Evolutionary conservation across 23 red algal genomes (phyloP).

Genomic region (Agarophyton chilense): DNA sequence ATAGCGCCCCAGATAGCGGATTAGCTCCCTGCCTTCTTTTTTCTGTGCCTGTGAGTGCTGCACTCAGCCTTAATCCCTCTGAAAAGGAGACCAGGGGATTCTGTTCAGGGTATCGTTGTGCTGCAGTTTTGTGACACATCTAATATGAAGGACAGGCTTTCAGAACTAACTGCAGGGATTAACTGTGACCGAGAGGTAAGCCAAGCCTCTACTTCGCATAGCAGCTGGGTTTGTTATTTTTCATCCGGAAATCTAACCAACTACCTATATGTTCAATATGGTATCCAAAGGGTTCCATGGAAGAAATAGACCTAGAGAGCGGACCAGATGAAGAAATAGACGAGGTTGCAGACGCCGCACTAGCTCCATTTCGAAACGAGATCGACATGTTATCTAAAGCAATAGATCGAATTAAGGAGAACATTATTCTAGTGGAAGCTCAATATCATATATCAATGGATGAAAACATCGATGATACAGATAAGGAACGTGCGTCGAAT

Average conservation of each 20-base stretch:
- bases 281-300: neutral
- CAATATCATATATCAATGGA: conserved; percentile 49
- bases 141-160: conserved; percentile 66
- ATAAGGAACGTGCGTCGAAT: neutral
- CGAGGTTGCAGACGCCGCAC: neutral
- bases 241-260: neutral
- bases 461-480: neutral
- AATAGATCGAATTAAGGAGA: conserved; percentile 47
- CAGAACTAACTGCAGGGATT: conserved; percentile 42
- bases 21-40: too few relatives aligned
- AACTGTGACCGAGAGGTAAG: conserved; percentile 28
- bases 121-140: neutral
- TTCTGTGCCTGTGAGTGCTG: too few relatives aligned
- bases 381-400: conserved; percentile 48
- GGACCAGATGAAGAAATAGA: conserved; percentile 25
- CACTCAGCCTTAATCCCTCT: too few relatives aligned
- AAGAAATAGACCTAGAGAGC: conserved; percentile 46
- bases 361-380: conserved; percentile 48
- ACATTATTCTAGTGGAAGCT: conserved; percentile 37
- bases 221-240: neutral
- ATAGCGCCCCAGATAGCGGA: too few relatives aligned
- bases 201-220: neutral
- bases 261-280: neutral
- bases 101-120: too few relatives aligned
- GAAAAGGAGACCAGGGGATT: too few relatives aligned